phyloP scores from a whole-genome alignment of 768 basidiomycete genomes.

The Boletus speciosus region DNA sequence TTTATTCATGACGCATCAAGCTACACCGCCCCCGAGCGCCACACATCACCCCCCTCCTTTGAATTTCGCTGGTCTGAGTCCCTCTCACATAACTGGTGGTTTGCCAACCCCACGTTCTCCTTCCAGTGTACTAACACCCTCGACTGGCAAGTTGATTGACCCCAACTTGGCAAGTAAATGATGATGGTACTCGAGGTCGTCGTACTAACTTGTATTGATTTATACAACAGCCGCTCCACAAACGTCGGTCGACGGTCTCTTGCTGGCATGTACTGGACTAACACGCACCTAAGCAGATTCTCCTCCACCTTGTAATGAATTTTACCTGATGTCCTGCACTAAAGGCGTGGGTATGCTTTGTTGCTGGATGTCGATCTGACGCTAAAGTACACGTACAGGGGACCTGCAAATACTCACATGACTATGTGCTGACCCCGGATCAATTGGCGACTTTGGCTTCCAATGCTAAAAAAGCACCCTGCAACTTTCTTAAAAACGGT shows the following conservation, averaged over 20 bases:
- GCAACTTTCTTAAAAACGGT: slow-evolving; percentile 83
- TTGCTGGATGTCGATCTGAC: slow-evolving; percentile 11
- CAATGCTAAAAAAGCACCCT: slow-evolving; percentile 83
- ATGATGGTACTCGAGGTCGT: background rate
- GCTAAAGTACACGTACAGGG: slow-evolving; percentile 35
- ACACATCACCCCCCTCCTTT: slow-evolving; percentile 45
- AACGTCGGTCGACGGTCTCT: slow-evolving; percentile 49
- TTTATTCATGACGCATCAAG: slow-evolving; percentile 39
- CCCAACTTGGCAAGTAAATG: slow-evolving; percentile 53
- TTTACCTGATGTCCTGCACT: slow-evolving; percentile 78
- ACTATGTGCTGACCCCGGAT: slow-evolving; percentile 67
- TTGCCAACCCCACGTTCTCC: slow-evolving; percentile 67
- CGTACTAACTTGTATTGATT: slow-evolving; percentile 7
- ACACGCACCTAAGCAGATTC: slow-evolving; percentile 46
- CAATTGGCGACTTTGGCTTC: slow-evolving; percentile 67
- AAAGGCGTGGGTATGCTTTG: slow-evolving; percentile 53
- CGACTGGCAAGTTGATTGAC: slow-evolving; percentile 46
- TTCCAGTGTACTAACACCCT: slow-evolving; percentile 32
- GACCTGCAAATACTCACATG: slow-evolving; percentile 81
- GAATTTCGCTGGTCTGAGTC: slow-evolving; percentile 39
- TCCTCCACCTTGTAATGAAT: slow-evolving; percentile 83
- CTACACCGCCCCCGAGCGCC: slow-evolving; percentile 19
- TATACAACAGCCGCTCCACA: slow-evolving; percentile 61
- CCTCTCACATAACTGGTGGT: slow-evolving; percentile 52
- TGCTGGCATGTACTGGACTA: background rate